phyloP scores from a whole-genome alignment of 2,329 filamentous ascomycete species.

The Penicillium italicum region DNA sequence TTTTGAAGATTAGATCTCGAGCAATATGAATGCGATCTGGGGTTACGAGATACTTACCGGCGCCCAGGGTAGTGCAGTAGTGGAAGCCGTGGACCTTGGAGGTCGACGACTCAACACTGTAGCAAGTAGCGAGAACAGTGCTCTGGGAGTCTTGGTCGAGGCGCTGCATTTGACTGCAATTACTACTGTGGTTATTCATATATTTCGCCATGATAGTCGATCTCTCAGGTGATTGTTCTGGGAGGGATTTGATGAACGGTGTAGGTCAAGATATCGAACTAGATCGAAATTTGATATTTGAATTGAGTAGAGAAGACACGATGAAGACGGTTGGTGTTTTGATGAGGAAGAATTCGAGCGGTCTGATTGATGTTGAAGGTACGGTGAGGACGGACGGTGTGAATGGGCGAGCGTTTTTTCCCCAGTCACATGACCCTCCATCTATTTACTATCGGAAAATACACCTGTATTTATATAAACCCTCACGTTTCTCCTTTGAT shows the following conservation, averaged over 20 bases:
- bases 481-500: background rate
- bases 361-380: slow-evolving; percentile 3
- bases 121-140: slow-evolving; percentile 88
- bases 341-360: background rate
- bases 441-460: too few relatives aligned
- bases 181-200: slow-evolving; percentile 71
- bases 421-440: slow-evolving; percentile 14
- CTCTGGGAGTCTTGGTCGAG: slow-evolving; percentile 49
- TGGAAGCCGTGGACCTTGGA: slow-evolving; percentile 77
- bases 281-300: background rate
- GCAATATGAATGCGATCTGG: background rate
- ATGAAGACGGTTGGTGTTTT: slow-evolving; percentile 1
- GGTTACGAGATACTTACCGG: slow-evolving; percentile 54
- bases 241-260: slow-evolving; percentile 1
- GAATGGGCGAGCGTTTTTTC: slow-evolving; percentile 1
- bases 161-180: slow-evolving; percentile 59
- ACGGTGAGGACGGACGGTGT: too few relatives aligned
- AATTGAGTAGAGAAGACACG: slow-evolving; percentile 3
- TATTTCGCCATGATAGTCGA: slow-evolving; percentile 38
- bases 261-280: slow-evolving; percentile 4
- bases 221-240: slow-evolving; percentile 6
- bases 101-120: slow-evolving; percentile 69
- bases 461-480: too few relatives aligned
- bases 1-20: slow-evolving; percentile 1
- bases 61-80: slow-evolving; percentile 90